Evolutionary conservation across 129 eudicot genomes (phyloP).

Genomic region (Helichrysum umbraculigerum): DNA sequence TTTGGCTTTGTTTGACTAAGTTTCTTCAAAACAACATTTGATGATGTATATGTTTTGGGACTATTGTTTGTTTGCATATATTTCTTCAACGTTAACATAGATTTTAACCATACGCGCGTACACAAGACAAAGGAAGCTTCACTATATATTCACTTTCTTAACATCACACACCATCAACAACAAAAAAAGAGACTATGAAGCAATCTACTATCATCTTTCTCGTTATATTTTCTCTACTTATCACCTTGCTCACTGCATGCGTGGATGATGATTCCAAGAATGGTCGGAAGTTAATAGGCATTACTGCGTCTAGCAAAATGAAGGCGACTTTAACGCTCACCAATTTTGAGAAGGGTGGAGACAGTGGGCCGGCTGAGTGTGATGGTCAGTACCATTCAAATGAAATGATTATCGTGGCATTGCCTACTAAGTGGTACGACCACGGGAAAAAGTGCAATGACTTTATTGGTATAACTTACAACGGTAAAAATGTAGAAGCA

Average conservation of each 20-base stretch:
- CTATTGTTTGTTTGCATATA: neutral
- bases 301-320: neutral
- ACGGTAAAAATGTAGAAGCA: neutral
- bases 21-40: neutral
- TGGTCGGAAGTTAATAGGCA: neutral
- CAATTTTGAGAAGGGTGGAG: slow-evolving; percentile 14
- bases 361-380: slow-evolving; percentile 5
- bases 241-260: neutral
- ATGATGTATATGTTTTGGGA: neutral
- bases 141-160: neutral
- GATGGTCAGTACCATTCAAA: slow-evolving; percentile 12
- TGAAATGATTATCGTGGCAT: neutral
- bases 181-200: slow-evolving; percentile 1
- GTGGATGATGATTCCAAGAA: neutral
- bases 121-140: neutral
- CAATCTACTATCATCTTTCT: neutral
- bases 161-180: neutral
- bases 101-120: neutral
- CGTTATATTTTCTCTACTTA: neutral
- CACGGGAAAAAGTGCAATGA: neutral
- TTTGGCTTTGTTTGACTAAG: neutral
- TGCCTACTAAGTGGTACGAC: slow-evolving; percentile 2
- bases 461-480: neutral
- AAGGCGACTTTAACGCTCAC: neutral
- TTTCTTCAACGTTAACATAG: neutral